Conservation (phyloP, 2,329 filamentous ascomycete species). For the Lachnellula suecica region DNA sequence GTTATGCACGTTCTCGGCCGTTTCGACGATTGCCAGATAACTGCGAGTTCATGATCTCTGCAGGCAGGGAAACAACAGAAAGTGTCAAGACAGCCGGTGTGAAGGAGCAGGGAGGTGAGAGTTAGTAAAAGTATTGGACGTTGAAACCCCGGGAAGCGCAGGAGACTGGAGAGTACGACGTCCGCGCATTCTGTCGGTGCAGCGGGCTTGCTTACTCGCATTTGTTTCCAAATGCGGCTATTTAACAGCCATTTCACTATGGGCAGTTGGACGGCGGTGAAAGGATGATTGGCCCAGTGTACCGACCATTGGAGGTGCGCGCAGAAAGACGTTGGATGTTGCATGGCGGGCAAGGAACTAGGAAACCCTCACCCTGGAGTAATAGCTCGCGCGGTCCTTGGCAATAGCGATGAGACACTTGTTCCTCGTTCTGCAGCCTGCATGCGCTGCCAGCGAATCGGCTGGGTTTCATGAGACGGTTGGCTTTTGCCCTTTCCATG, state of each 20-base stretch:
- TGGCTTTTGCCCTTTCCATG: not conserved
- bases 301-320: no score
- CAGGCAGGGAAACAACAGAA: not conserved
- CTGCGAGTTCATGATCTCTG: constrained; percentile 1
- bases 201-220: no score
- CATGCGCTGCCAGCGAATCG: not conserved
- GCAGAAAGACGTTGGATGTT: not conserved
- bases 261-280: not conserved
- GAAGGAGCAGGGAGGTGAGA: not conserved
- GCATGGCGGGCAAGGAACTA: not conserved
- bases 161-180: not conserved
- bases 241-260: not conserved
- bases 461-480: not conserved
- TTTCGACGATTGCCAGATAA: constrained; percentile 3
- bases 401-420: not conserved
- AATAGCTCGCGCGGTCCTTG: not conserved
- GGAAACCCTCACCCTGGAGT: not conserved
- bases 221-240: no score
- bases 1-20: constrained; percentile 14
- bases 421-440: not conserved
- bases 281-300: not conserved
- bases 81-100: not conserved
- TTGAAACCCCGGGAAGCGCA: not conserved
- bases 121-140: not conserved
- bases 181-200: not conserved